Evolutionary conservation across 441 rosid species (phyloP).

Genomic region (Bruguiera hainesii): DNA sequence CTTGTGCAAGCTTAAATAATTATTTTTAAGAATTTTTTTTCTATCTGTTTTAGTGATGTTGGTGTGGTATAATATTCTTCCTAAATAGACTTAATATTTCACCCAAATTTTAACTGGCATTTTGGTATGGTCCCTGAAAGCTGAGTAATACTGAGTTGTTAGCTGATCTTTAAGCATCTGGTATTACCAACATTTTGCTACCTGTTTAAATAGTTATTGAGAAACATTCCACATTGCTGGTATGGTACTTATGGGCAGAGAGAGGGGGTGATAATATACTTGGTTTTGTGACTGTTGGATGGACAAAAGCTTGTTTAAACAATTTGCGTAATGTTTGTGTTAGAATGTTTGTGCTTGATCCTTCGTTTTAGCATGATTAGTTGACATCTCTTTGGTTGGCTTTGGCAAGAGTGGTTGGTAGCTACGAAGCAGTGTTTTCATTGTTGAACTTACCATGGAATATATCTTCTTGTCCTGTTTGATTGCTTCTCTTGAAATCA

Average conservation of each 20-base stretch:
- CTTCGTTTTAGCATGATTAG: neutral
- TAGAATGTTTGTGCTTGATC: neutral
- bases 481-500: too few species aligned
- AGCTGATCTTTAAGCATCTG: neutral
- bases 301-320: neutral
- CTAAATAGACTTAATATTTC: neutral
- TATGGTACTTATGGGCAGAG: neutral
- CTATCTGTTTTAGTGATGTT: neutral
- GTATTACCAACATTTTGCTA: neutral
- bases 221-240: neutral
- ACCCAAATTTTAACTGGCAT: neutral
- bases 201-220: neutral
- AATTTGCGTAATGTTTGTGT: neutral
- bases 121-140: neutral
- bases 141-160: neutral
- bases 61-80: neutral
- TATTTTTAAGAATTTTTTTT: neutral
- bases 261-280: too few species aligned
- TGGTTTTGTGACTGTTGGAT: neutral
- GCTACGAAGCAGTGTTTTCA: neutral
- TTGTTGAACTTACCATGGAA: neutral
- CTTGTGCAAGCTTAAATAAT: too few species aligned
- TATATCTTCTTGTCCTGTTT: neutral
- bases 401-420: neutral
- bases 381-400: neutral